phyloP scores from a whole-genome alignment of 768 basidiomycete species.

The Hericium rajendrae region DNA sequence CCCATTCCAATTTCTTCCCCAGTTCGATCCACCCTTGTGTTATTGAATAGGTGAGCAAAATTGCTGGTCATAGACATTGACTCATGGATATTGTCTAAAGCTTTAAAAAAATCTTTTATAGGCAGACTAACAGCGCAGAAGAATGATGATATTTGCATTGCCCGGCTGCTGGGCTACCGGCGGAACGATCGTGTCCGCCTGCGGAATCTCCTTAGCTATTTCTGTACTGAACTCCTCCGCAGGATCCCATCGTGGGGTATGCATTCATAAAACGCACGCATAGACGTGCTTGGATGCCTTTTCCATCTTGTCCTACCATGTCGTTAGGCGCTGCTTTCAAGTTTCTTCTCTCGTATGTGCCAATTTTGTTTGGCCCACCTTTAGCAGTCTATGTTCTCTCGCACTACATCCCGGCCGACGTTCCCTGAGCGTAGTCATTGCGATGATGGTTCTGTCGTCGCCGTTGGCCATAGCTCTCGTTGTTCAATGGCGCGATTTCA shows the following conservation, averaged over 20 bases:
- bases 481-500: neutral
- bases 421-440: neutral
- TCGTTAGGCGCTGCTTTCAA: neutral
- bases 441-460: neutral
- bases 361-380: neutral
- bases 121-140: too few species aligned
- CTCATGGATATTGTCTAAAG: too few species aligned
- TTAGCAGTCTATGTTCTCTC: neutral
- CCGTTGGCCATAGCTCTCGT: neutral
- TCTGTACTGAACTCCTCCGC: neutral
- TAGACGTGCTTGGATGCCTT: neutral
- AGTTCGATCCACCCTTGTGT: too few species aligned
- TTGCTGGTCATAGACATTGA: too few species aligned
- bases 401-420: neutral
- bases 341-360: neutral
- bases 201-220: neutral
- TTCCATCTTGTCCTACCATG: neutral
- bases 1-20: too few species aligned
- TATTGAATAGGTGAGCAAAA: too few species aligned
- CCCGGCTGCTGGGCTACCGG: too few species aligned
- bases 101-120: too few species aligned
- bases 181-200: neutral
- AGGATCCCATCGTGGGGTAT: neutral
- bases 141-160: too few species aligned
- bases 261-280: neutral